phyloP scores from a whole-genome alignment of 257 asterid species.

The Nyctanthes arbortristis region DNA sequence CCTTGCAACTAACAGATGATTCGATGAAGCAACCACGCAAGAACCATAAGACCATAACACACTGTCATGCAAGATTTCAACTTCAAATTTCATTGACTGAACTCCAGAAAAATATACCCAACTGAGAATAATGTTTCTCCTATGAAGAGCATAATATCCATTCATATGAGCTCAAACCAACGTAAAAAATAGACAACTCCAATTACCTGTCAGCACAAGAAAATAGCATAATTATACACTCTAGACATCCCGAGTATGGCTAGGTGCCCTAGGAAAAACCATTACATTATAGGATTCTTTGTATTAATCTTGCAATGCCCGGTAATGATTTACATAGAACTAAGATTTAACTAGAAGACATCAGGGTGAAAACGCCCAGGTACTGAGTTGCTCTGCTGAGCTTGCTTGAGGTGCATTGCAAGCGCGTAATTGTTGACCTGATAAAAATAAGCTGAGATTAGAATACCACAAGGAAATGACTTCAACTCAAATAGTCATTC shows the following conservation, averaged over 20 bases:
- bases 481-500: too few relatives aligned
- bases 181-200: background rate
- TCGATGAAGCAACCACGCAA: background rate
- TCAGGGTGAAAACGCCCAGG: constrained; percentile 91
- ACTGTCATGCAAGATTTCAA: too few relatives aligned
- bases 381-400: constrained; percentile 70
- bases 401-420: constrained; percentile 87
- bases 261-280: background rate
- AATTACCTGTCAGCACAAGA: background rate
- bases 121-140: too few relatives aligned
- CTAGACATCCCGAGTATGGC: background rate
- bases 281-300: background rate
- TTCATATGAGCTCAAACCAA: too few relatives aligned
- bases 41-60: background rate
- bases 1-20: too few relatives aligned
- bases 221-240: background rate
- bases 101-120: too few relatives aligned
- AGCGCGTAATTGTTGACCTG: constrained; percentile 78
- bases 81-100: too few relatives aligned
- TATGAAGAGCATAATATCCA: background rate
- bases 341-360: constrained; percentile 46
- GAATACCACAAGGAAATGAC: background rate
- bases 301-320: background rate
- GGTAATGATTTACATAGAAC: too few relatives aligned
- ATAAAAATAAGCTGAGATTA: constrained; percentile 9